These are phyloP conservation scores for Thelonectria blattea DNA, from an alignment of 2,329 filamentous ascomycete species.

Conservation along the genomic window DNA sequence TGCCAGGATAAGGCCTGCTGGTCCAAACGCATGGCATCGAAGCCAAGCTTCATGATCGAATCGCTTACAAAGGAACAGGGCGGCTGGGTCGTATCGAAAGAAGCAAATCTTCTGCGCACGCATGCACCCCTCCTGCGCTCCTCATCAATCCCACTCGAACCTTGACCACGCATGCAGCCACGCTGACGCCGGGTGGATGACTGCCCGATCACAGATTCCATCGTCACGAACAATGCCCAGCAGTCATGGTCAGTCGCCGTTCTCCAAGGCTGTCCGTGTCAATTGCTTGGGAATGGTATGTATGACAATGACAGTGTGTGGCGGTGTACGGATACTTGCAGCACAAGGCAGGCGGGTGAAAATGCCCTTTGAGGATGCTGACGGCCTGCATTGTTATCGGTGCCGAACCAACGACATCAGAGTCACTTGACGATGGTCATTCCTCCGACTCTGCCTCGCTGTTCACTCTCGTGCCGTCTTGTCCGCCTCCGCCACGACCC, in stretches of 20 bases:
- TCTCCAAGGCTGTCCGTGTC: slow-evolving; percentile 2
- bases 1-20: slow-evolving; percentile 6
- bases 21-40: slow-evolving; percentile 7
- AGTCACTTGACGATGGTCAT: slow-evolving; percentile 20
- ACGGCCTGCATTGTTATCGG: neutral
- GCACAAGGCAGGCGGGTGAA: no score
- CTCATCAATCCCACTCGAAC: neutral
- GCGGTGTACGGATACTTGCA: no score
- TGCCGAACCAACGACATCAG: slow-evolving; percentile 4
- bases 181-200: neutral
- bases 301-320: slow-evolving; percentile 7
- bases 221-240: neutral
- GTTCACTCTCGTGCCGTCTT: slow-evolving; percentile 2
- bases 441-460: slow-evolving; percentile 3
- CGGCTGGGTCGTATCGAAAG: slow-evolving; percentile 1
- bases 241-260: neutral
- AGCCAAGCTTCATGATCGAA: neutral
- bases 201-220: slow-evolving; percentile 5
- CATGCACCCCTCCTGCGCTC: neutral
- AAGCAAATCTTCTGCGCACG: slow-evolving; percentile 5
- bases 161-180: neutral
- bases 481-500: slow-evolving; percentile 14
- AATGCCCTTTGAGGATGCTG: neutral
- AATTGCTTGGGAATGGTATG: neutral
- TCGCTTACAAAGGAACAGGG: slow-evolving; percentile 2